Percentiles rank a stretch among this genome's conserved stretches.
Evolutionary conservation across 2,329 filamentous ascomycete genomes (phyloP).

Genomic region (Botryotinia globosa): DNA sequence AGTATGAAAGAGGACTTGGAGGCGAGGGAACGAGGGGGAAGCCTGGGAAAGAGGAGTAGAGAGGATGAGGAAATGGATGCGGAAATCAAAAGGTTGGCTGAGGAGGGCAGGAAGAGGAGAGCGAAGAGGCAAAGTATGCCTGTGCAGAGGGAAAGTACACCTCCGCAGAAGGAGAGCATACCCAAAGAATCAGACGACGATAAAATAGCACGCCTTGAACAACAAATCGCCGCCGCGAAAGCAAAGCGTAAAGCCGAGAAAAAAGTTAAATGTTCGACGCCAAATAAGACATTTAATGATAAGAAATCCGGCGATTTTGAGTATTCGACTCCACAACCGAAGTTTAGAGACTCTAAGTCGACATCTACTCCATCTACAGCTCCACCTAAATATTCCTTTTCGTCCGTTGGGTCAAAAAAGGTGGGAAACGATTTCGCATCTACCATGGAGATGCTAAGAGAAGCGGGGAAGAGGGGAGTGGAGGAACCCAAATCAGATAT

Average conservation of each 20-base stretch:
- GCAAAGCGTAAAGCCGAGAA: conserved; percentile 38
- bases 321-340: background rate
- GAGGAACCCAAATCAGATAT: conserved; percentile 49
- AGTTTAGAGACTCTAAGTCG: background rate
- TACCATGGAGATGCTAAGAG: conserved; percentile 56
- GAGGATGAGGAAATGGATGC: conserved; percentile 49
- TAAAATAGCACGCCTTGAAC: conserved; percentile 46
- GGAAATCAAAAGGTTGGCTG: conserved; percentile 51
- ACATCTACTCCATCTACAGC: conserved; percentile 30
- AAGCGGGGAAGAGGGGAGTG: conserved; percentile 51
- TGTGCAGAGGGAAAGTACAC: background rate
- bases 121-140: conserved; percentile 46
- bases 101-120: conserved; percentile 51
- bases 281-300: conserved; percentile 5
- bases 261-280: conserved; percentile 38
- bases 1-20: conserved; percentile 86
- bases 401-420: conserved; percentile 31
- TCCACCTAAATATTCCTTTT: conserved; percentile 38
- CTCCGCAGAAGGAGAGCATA: conserved; percentile 45
- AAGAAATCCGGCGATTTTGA: background rate
- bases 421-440: conserved; percentile 38
- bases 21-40: conserved; percentile 60
- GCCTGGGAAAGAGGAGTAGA: conserved; percentile 56
- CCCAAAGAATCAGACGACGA: conserved; percentile 40
- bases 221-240: conserved; percentile 43